Percentiles rank a stretch among this genome's conserved stretches.
phyloP scores from a whole-genome alignment of 164 flowering plant species.

The Umbilicus rupestris region DNA sequence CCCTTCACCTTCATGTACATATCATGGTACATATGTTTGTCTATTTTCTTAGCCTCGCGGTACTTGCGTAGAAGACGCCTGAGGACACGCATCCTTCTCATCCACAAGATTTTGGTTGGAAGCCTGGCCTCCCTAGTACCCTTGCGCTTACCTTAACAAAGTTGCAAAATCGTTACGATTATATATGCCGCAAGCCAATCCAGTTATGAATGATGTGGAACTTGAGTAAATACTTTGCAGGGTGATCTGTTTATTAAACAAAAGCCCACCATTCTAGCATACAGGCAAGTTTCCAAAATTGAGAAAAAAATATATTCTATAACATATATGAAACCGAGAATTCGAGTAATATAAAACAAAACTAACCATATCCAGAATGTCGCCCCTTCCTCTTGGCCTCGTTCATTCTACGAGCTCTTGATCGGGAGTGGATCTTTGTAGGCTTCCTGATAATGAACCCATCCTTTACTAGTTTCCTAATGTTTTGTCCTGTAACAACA shows the following conservation, averaged over 20 bases:
- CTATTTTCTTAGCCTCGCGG: conserved; percentile 42
- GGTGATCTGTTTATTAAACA: no score
- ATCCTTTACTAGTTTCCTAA: conserved; percentile 17
- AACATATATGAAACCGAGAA: no score
- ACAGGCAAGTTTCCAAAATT: no score
- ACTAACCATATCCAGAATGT: conserved; percentile 27
- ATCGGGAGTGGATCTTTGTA: conserved; percentile 27
- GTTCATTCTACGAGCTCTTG: conserved; percentile 34
- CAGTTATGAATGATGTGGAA: no score
- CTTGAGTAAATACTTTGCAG: no score
- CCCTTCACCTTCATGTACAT: conserved; percentile 41
- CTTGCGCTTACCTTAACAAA: conserved; percentile 27
- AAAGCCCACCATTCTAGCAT: no score
- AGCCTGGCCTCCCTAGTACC: conserved; percentile 39
- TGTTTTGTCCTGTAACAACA: conserved; percentile 22
- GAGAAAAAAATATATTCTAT: no score
- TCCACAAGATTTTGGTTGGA: conserved; percentile 34
- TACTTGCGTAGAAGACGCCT: conserved; percentile 40
- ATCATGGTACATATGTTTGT: conserved; percentile 31
- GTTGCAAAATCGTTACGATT: no score
- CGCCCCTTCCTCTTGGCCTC: conserved; percentile 22
- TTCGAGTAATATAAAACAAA: background rate
- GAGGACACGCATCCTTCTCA: conserved; percentile 38
- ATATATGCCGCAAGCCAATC: no score
- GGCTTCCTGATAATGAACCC: conserved; percentile 33